Conservation (phyloP, 2,329 filamentous ascomycete species). For the Fusarium praegraminearum region DNA sequence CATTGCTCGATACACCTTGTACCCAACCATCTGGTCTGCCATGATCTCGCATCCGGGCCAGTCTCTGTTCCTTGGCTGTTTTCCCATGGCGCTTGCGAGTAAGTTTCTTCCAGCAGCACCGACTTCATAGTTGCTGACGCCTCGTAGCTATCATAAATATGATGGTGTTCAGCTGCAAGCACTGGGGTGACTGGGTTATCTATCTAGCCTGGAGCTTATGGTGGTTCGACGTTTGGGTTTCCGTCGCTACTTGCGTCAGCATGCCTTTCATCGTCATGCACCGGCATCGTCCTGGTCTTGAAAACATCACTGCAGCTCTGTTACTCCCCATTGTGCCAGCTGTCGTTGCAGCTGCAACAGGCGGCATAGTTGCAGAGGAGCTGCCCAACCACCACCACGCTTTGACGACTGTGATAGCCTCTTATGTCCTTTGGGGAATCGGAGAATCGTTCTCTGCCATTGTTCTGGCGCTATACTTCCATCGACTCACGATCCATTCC, state of each 20-base stretch:
- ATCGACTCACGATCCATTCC: slow-evolving; percentile 74
- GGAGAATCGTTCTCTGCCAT: slow-evolving; percentile 69
- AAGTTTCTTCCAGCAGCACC: slow-evolving; percentile 19
- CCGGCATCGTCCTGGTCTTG: slow-evolving; percentile 60
- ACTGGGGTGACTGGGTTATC: slow-evolving; percentile 71
- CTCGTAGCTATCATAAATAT: slow-evolving; percentile 69
- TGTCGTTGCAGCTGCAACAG: slow-evolving; percentile 73
- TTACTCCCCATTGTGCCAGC: slow-evolving; percentile 75
- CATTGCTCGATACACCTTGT: slow-evolving; percentile 71
- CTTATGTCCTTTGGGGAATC: slow-evolving; percentile 77
- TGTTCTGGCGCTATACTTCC: slow-evolving; percentile 76
- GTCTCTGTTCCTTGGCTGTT: slow-evolving; percentile 75
- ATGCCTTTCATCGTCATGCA: slow-evolving; percentile 68
- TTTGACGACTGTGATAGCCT: slow-evolving; percentile 71
- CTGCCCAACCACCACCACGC: slow-evolving; percentile 67
- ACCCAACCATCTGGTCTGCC: slow-evolving; percentile 72
- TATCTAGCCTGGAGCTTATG: slow-evolving; percentile 68
- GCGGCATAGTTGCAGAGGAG: slow-evolving; percentile 72
- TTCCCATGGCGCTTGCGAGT: slow-evolving; percentile 76
- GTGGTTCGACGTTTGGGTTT: slow-evolving; percentile 67
- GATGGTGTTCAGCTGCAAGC: slow-evolving; percentile 70
- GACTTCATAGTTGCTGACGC: slow-evolving; percentile 14
- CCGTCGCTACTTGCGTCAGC: slow-evolving; percentile 65
- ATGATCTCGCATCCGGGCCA: slow-evolving; percentile 77
- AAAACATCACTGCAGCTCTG: slow-evolving; percentile 72